Conservation (phyloP, 331 rosid genomes). For the Rhamnella rubrinervis region DNA sequence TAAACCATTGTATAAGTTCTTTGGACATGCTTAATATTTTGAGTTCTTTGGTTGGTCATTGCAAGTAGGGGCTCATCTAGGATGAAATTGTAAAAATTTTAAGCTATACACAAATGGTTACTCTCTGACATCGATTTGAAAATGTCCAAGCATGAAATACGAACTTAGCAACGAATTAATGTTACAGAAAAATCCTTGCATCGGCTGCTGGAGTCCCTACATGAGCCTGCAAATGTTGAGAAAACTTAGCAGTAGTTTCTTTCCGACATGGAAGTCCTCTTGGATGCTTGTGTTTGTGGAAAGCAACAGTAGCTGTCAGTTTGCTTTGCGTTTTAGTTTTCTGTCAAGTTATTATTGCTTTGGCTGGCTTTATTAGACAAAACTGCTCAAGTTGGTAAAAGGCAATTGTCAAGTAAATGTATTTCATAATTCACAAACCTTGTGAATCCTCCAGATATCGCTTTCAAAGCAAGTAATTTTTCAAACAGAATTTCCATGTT, state of each 20-base stretch:
- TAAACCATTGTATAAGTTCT: no score
- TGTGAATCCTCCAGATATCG: slow-evolving; percentile 3
- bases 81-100: no score
- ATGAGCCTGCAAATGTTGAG: not conserved
- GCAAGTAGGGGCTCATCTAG: not conserved
- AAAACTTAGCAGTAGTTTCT: not conserved
- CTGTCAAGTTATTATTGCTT: not conserved
- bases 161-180: not conserved
- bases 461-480: not conserved
- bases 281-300: not conserved
- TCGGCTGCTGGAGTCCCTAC: not conserved
- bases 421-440: not conserved
- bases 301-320: not conserved
- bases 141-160: not conserved
- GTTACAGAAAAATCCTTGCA: not conserved
- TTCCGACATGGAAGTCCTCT: slow-evolving; percentile 1
- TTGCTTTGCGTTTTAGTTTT: not conserved
- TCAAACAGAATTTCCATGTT: no score
- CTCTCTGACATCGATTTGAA: not conserved
- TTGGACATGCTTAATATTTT: no score
- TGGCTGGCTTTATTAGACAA: not conserved
- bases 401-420: slow-evolving; percentile 16
- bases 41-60: no score
- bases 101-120: no score
- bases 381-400: slow-evolving; percentile 14